Percentiles rank a stretch among this genome's conserved stretches.
phyloP scores from a whole-genome alignment of 1,284 basidiomycete species.

The Retiboletus fuscus region DNA sequence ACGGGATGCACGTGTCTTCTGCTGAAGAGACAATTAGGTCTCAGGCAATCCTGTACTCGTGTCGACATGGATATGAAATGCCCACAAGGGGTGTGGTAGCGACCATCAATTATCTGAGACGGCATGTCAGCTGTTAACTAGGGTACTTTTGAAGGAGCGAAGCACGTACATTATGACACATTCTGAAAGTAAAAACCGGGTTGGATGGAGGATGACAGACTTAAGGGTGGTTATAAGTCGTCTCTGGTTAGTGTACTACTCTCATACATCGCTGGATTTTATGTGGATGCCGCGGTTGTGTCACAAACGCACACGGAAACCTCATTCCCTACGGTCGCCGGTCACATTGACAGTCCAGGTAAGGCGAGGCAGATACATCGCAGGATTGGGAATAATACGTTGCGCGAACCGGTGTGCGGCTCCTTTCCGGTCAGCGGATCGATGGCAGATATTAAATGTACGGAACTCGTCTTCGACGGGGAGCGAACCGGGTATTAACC shows the following conservation, averaged over 20 bases:
- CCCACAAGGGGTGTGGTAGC: slow-evolving; percentile 76
- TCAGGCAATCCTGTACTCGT: slow-evolving; percentile 73
- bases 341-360: slow-evolving; percentile 48
- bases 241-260: slow-evolving; percentile 31
- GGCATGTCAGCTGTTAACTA: slow-evolving; percentile 18
- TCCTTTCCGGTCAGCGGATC: slow-evolving; percentile 23
- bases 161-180: slow-evolving; percentile 81
- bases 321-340: slow-evolving; percentile 55
- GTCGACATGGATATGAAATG: slow-evolving; percentile 83
- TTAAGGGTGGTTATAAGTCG: slow-evolving; percentile 37
- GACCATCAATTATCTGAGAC: slow-evolving; percentile 78
- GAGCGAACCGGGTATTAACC: slow-evolving; percentile 9
- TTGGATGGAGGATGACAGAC: slow-evolving; percentile 30
- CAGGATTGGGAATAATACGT: slow-evolving; percentile 40
- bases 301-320: slow-evolving; percentile 52
- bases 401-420: slow-evolving; percentile 32
- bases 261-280: slow-evolving; percentile 41
- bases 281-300: slow-evolving; percentile 49
- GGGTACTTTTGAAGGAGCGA: slow-evolving; percentile 23
- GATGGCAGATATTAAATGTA: slow-evolving; percentile 33
- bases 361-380: slow-evolving; percentile 55
- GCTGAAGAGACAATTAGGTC: slow-evolving; percentile 77
- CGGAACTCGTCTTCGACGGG: slow-evolving; percentile 22
- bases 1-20: slow-evolving; percentile 67
- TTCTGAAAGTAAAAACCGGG: slow-evolving; percentile 48